Base-by-base conservation (phyloP, 73 alveolate species). In the Paraurostyla sp. region DNA sequence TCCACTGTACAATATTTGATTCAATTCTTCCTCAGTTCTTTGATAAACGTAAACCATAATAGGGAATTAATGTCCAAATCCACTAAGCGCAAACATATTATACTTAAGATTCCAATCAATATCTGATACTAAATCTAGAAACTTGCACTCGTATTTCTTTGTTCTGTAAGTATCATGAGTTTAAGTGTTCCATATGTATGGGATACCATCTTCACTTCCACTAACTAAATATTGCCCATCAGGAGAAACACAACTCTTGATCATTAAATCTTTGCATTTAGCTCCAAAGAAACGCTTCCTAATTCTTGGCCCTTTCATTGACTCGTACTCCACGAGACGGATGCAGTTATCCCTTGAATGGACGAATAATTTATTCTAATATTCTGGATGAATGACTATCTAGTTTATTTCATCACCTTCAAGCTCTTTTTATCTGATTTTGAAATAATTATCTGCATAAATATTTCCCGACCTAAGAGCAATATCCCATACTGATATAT, bases 51-150 rank as follows among this genome's bases (percentile, higher is more conserved):
- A 98, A 23, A 98, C 96, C 29, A 96, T 38, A 41, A 98, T 90
- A 40, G 99, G 99, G 91, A 94, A 96, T 73, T 97, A 98, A 45
- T 95, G 96, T 48, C 99, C 99, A 87, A 98, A 98, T 15, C 99
- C 99, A 65, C 97, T 75, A 29, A 96, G 49, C 33, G 99, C 99
- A 76, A 97, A 84, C 99, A 98, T 98, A 91, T 98, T 95, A 85
- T 97, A 98, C 16, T 84, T 90, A n/a, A 60, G 56, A 83, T 96
- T 98, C 99, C 99, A 98, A 56, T 94, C 96, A 22, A 97, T 98
- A 85, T 98, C 99, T 52, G 97, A 80, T 20, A 97, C 97, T 23
- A 95, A 57, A 57, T 98, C 99, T 46, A 92, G 85, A 52, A 97
- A 93, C 18, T 95, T 94, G 76, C 95, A 85, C 83, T 95, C 96